Evolutionary conservation across 306 rosid genomes (phyloP), one percentile per base, ranked within the genome.

Genomic region (Vachellia collinsii): DNA sequence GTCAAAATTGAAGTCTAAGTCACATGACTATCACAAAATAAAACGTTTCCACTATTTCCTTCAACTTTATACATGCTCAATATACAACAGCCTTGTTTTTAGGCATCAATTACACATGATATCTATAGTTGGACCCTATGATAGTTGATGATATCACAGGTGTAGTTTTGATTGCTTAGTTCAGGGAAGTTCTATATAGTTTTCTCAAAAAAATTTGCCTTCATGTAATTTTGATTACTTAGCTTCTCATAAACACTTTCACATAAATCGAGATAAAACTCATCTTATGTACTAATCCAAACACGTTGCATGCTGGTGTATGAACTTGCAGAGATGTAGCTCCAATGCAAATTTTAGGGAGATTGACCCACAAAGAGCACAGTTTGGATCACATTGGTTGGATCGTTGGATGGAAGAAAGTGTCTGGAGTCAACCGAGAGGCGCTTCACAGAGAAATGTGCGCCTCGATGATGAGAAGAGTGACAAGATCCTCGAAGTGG

Each of bases 401-500:
- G 97, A 93, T 69, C 85, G 83, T 75, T 95, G 98, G 99, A 95
- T 93, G 99, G 99, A 90, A 81, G 97, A 95, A 84, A 91, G 82
- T 68, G 43, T 82, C 0, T 80, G 88, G 89, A 86, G 75, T 74
- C 85, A 87, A 58, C 74, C 64, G 3, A 67, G 85, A 10, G 85
- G 87, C 36, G 51, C 81, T 47, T 84, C 92, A 36, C 41, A 72
- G 77, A 91, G 72, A 83, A 87, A 76, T 37, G 73, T 62, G 9
- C 80, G 62, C 7, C 37, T 63, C 13, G 88, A 89, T 77, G 97
- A 91, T 79, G 90, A 85, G 50, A 95, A 90, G 84, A 85, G 83
- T 42, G 99, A 93, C 89, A 95, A 95, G 82, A 89, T 93, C 81
- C 98, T 95, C 17, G 99, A 95, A 90, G 96, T 95, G 41, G 99